Conservation (phyloP, 2,329 filamentous ascomycete genomes). For the Diaporthe vaccinii region DNA sequence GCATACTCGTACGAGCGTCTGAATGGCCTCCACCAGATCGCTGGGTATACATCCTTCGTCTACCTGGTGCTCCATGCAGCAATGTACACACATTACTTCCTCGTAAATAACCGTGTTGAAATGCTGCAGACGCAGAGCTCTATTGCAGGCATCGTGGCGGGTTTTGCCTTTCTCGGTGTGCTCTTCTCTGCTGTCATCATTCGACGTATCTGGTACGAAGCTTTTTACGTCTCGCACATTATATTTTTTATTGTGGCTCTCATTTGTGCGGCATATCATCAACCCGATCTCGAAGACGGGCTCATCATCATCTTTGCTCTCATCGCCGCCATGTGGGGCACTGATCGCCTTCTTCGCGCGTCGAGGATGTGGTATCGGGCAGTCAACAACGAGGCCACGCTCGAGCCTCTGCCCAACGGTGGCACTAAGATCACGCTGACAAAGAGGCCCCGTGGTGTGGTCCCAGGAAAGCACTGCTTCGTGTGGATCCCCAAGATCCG, state of each 20-base stretch:
- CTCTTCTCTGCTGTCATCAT: constrained; percentile 59
- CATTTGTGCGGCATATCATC: constrained; percentile 64
- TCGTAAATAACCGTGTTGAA: constrained; percentile 44
- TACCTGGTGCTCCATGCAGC: constrained; percentile 61
- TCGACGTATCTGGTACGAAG: constrained; percentile 65
- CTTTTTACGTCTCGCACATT: constrained; percentile 68
- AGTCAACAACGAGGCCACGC: constrained; percentile 64
- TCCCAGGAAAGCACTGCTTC: constrained; percentile 73
- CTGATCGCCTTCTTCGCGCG: constrained; percentile 65
- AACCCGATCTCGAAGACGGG: constrained; percentile 58
- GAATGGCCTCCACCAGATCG: constrained; percentile 68
- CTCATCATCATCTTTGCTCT: constrained; percentile 58
- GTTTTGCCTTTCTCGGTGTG: constrained; percentile 60
- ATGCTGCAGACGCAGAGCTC: constrained; percentile 54
- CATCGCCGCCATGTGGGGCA: constrained; percentile 61
- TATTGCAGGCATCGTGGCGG: constrained; percentile 64
- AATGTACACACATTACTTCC: constrained; percentile 59
- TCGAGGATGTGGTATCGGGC: constrained; percentile 58
- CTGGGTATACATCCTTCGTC: constrained; percentile 63
- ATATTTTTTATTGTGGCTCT: constrained; percentile 62
- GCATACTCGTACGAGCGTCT: constrained; percentile 71
- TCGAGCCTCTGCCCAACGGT: constrained; percentile 67
- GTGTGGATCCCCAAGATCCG: constrained; percentile 73
- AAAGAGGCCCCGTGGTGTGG: constrained; percentile 60
- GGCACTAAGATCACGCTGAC: constrained; percentile 68